Conservation (phyloP, 23 red algal species). For the Gracilaria vermiculophylla region DNA sequence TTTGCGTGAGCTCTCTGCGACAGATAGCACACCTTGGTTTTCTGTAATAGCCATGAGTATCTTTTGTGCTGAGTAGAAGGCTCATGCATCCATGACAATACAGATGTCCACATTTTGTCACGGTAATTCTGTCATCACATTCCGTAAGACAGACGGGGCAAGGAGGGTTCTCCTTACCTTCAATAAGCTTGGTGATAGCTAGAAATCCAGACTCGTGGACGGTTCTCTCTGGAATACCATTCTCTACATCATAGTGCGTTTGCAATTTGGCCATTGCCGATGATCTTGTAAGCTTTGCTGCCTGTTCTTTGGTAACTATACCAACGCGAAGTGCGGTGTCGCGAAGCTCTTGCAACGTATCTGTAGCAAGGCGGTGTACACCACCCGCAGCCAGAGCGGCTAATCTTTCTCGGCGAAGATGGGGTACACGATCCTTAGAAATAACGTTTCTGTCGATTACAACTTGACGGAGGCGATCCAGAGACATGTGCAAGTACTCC, state of each 20-base stretch:
- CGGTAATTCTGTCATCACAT: slow-evolving; percentile 34
- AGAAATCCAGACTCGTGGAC: slow-evolving; percentile 57
- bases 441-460: slow-evolving; percentile 14
- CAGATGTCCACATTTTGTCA: slow-evolving; percentile 62
- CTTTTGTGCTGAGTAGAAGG: slow-evolving; percentile 34
- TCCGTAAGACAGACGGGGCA: slow-evolving; percentile 49
- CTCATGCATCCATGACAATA: slow-evolving; percentile 54
- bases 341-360: slow-evolving; percentile 43
- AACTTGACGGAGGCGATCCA: not conserved
- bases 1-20: slow-evolving; percentile 28
- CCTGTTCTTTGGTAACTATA: not conserved
- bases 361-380: slow-evolving; percentile 28
- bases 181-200: slow-evolving; percentile 53
- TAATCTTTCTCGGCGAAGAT: slow-evolving; percentile 21
- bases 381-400: slow-evolving; percentile 50
- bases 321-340: slow-evolving; percentile 28
- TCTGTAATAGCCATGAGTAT: not conserved
- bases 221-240: not conserved
- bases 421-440: not conserved
- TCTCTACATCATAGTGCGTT: slow-evolving; percentile 11
- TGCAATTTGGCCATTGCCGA: slow-evolving; percentile 23
- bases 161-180: slow-evolving; percentile 38
- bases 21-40: slow-evolving; percentile 44
- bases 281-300: not conserved
- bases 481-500: slow-evolving; percentile 26